These are phyloP conservation scores for Rhodofomes roseus DNA, from an alignment of 1,284 basidiomycete species.

Conservation along the genomic window DNA sequence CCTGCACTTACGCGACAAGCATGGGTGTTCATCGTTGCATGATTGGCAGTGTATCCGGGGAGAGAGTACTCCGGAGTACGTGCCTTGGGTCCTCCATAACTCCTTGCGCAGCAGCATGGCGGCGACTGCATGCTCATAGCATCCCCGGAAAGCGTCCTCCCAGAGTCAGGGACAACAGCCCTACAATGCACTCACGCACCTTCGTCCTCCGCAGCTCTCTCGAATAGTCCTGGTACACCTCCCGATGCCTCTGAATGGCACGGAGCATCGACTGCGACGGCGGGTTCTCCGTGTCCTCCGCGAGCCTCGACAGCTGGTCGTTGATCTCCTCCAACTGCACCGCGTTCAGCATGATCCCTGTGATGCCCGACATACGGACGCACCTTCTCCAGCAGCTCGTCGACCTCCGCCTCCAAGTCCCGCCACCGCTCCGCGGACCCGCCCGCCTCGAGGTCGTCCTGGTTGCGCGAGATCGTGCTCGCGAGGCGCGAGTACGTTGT, in stretches of 20 bases:
- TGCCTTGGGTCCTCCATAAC: no score
- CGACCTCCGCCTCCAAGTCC: slow-evolving; percentile 84
- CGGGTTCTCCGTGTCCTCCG: slow-evolving; percentile 69
- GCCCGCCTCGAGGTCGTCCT: slow-evolving; percentile 66
- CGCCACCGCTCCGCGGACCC: slow-evolving; percentile 69
- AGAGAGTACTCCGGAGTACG: no score
- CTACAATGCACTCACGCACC: slow-evolving; percentile 37
- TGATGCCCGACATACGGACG: slow-evolving; percentile 13
- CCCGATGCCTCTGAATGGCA: slow-evolving; percentile 86
- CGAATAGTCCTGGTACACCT: slow-evolving; percentile 85
- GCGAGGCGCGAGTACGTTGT: slow-evolving; percentile 87
- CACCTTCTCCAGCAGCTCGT: slow-evolving; percentile 86
- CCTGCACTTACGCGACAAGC: no score
- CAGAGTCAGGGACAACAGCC: not conserved
- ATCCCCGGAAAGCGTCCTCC: no score
- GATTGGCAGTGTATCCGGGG: no score
- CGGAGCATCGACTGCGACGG: slow-evolving; percentile 85
- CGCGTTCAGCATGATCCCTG: not conserved
- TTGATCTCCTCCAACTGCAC: slow-evolving; percentile 79
- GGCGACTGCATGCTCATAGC: not conserved
- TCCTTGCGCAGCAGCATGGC: not conserved
- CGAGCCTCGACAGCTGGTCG: slow-evolving; percentile 65
- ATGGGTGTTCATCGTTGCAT: no score
- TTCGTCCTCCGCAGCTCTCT: slow-evolving; percentile 83
- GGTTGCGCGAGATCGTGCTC: slow-evolving; percentile 60